Base-by-base conservation (phyloP, 2,329 filamentous ascomycete species). In the Stromatinia cepivora region DNA sequence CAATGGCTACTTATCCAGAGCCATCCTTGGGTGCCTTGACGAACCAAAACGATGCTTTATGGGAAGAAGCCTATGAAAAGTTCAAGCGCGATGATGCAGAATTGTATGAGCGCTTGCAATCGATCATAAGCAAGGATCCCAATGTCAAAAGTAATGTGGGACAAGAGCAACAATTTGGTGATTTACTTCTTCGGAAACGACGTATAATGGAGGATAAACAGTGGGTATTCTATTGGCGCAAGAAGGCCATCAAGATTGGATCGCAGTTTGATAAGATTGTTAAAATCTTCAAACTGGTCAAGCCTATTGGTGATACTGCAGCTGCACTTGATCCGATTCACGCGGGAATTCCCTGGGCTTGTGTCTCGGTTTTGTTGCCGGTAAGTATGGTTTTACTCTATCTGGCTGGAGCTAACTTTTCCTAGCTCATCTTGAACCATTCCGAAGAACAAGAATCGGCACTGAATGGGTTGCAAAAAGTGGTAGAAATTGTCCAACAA, bases 251-350 rank as follows among this genome's bases (percentile, higher is more conserved):
- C 5, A 50, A 50, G 25, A 50, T 62, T 25, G 59, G 45, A 36
- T 22, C 22, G n/a, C 59, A 62, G 20, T 62, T 62, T 25, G 59
- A 62, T 10, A 50, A 45, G 56, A 62, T 62, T 20, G 45, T 62
- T 22, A 50, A 62, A 50, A 11, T 62, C 1, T 62, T 62, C 42
- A 50, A 50, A 36, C 22, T 36, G 0, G 22, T 62, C 28, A 50
- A 50, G 22, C 45, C 28, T 36, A 50, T 62, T 50, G 45, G 45
- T 36, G 45, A 36, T n/a, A 25, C 11, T 36, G 59, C 31, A 15
- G 59, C 59, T 17, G 45, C 20, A 11, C 11, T 62, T 62, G 45
- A 50, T 13, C 59, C 59, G 13, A 8, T 50, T 36, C 59, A 62
- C 15, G 59, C 45, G 34, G 45, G 59, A 34, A 50, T 62, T 17